phyloP scores from a whole-genome alignment of 1,284 basidiomycete species.

The Apiotrichum sp. region DNA sequence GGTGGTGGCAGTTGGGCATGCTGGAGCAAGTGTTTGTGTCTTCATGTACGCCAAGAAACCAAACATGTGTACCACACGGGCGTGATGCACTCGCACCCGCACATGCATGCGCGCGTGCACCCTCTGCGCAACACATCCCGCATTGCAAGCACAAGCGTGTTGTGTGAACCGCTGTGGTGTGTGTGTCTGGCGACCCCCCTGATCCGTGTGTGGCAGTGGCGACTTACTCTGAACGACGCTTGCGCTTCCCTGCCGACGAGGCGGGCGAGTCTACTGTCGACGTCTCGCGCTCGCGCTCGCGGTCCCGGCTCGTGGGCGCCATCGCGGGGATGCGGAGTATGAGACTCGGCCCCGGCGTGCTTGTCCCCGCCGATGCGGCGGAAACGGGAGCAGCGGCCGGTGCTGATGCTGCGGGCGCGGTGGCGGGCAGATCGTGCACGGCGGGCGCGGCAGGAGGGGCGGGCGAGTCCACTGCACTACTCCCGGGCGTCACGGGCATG shows the following conservation, averaged over 20 bases:
- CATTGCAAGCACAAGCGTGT: background rate
- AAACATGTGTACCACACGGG: too few species aligned
- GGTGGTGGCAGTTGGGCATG: background rate
- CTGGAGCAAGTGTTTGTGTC: too few species aligned
- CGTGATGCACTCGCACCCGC: too few species aligned
- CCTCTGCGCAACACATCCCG: background rate
- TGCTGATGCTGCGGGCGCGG: background rate
- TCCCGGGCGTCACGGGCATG: background rate
- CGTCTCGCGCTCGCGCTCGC: conserved; percentile 2
- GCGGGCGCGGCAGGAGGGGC: background rate
- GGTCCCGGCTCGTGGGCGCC: background rate
- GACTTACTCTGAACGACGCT: conserved; percentile 17
- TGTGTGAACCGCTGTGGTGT: background rate
- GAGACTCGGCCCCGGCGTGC: background rate
- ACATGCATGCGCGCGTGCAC: background rate
- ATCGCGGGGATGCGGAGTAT: conserved; percentile 11
- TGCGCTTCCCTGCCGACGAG: conserved; percentile 13
- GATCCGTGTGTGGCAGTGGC: conserved; percentile 3
- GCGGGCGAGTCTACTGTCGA: background rate
- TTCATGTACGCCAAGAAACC: too few species aligned
- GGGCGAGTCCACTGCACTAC: background rate
- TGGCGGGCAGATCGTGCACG: background rate
- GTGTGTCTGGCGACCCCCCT: background rate
- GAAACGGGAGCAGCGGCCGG: background rate
- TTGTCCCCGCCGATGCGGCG: background rate